A percentile compares a stretch with the other conserved stretches of the same genome.
phyloP scores from a whole-genome alignment of 1,139 yeast species.

The Pichiaceae sp. region DNA sequence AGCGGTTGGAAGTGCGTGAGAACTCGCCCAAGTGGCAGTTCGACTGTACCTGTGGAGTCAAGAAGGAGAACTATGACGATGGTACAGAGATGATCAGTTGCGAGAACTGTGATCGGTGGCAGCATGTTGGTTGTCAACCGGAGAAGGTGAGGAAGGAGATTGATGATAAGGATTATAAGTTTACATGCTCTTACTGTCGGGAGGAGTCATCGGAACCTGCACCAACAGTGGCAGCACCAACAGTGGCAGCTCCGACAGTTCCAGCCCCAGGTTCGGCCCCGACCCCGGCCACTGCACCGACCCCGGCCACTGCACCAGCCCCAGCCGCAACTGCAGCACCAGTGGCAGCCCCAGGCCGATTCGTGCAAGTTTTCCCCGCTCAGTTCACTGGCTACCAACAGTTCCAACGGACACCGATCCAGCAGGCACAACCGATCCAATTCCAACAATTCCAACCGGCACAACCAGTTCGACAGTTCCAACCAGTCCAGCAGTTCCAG shows the following conservation, averaged over 20 bases:
- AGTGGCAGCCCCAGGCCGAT: too few species aligned
- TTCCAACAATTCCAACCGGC: background rate
- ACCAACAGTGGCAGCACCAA: too few species aligned
- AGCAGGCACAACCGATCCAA: background rate
- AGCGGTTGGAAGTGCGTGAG: slow-evolving; percentile 18
- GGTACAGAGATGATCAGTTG: slow-evolving; percentile 15
- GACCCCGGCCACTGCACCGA: too few species aligned
- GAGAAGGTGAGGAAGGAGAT: slow-evolving; percentile 6
- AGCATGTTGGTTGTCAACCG: slow-evolving; percentile 15
- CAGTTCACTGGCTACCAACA: too few species aligned
- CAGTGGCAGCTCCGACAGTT: too few species aligned
- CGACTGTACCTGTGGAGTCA: slow-evolving; percentile 17
- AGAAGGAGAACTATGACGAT: slow-evolving; percentile 15
- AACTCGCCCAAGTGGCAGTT: slow-evolving; percentile 10
- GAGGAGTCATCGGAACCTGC: too few species aligned
- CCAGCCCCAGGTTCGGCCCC: too few species aligned
- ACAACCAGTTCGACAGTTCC: background rate
- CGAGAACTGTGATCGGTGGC: slow-evolving; percentile 15
- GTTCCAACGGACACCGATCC: too few species aligned
- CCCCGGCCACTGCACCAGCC: too few species aligned
- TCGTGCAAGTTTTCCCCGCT: too few species aligned
- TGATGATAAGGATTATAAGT: slow-evolving; percentile 7
- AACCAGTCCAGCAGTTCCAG: background rate
- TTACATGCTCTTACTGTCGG: slow-evolving; percentile 11
- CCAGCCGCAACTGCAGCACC: too few species aligned